These are phyloP conservation scores for Massariosphaeria phaeospora DNA, from an alignment of 495 filamentous ascomycete species.

Conservation along the genomic window DNA sequence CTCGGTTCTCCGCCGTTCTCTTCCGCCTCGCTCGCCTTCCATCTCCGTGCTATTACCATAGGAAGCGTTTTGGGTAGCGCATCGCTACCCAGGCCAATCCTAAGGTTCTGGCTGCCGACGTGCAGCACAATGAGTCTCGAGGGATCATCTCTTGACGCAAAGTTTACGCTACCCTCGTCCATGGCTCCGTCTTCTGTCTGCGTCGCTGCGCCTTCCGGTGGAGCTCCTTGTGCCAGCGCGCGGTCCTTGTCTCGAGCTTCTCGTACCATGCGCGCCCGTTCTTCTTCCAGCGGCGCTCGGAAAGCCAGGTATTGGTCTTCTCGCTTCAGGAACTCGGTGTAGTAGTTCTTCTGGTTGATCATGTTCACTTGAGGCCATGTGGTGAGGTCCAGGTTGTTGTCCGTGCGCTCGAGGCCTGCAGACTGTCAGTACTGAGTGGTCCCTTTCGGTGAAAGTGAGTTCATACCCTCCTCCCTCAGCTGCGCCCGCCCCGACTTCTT, in stretches of 20 bases:
- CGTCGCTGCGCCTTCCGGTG: constrained; percentile 48
- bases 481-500: constrained; percentile 42
- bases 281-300: constrained; percentile 78
- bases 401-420: constrained; percentile 83
- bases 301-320: constrained; percentile 92
- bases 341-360: constrained; percentile 99
- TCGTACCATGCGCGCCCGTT: constrained; percentile 69
- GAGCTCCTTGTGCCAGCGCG: constrained; percentile 64
- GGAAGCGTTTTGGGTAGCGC: constrained; percentile 89
- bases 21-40: constrained; percentile 71
- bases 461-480: constrained; percentile 41
- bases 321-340: constrained; percentile 96
- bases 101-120: constrained; percentile 93
- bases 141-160: constrained; percentile 44
- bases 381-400: constrained; percentile 93
- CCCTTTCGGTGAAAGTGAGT: background rate
- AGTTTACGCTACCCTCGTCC: constrained; percentile 46
- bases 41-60: constrained; percentile 82
- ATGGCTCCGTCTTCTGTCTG: constrained; percentile 56
- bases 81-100: constrained; percentile 90
- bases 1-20: constrained; percentile 70
- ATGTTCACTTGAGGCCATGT: constrained; percentile 86
- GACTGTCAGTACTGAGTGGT: constrained; percentile 10
- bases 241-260: constrained; percentile 82
- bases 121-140: constrained; percentile 95